Base-by-base conservation (phyloP, 2,329 filamentous ascomycete species). In the Alternaria sp. region DNA sequence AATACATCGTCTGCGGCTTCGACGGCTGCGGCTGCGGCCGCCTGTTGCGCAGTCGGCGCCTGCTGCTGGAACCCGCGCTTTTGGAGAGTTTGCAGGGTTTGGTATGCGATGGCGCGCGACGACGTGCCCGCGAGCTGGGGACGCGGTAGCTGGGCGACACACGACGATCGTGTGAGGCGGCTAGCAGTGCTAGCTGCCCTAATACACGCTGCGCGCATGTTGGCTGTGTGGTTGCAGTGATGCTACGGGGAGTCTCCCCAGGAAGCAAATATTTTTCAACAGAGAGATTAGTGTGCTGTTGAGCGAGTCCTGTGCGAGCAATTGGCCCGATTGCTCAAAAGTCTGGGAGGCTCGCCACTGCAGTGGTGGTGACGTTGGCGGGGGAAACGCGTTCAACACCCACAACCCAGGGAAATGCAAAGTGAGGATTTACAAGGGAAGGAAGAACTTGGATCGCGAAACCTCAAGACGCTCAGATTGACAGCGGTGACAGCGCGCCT, bases 141-240 rank as follows among this genome's bases (percentile, higher is more conserved):
- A 23, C 69, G 73, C 54, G 70, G 69, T 9, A 73, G 61, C 55
- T 70, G 70, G 30, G 65, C 61, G 13, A 65, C 59, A 44, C 68
- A 70, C 10, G 71, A 62, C 21, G 67, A 69, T 57, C 69, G 69
- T 45, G 72, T 64, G 52, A 75, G 67, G 50, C 72, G 73, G 56
- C 67, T 67, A 55, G 72, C 72, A 56, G 73, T 68, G 65, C 69
- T 70, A 50, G 75, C 75, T 67, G 77, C 73, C 60, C 75, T 67
- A 58, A 79, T 69, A 63, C 73, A 75, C 55, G 72, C 66, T 45
- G 73, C 73, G 28, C 75, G 74, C 77, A 79, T 79, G 52, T 43
- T 73, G 65, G 63, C 56, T 55, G 60, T 52, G 15, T 55, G 30
- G 26, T 19, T 17, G 54, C 19, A 28, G 19, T 49, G 47, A 17